Evolutionary conservation across 768 basidiomycete genomes (phyloP), one percentile per base, ranked within the genome.

Genomic region (Gymnopilus dilepis): DNA sequence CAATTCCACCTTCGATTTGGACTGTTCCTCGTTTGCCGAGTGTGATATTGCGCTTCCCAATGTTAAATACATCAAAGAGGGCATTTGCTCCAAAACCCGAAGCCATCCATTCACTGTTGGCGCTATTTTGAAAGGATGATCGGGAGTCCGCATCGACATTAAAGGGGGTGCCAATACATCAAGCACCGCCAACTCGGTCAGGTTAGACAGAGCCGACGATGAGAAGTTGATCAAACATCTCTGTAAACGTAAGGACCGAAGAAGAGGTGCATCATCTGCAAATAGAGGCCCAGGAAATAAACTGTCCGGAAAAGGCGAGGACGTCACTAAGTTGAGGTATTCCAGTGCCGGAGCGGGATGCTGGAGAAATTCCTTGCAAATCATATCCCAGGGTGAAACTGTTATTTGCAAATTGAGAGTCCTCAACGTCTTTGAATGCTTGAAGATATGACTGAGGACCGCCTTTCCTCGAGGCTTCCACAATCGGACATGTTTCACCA

Each of bases 161-260:
- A 67, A 54, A n/a, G 31, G 34, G 0, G 65, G 64, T 8, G 65
- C 22, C 19, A 68, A 26, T 26, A 72, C 66, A 30, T 67, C 67
- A 24, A 43, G 50, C 17, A 72, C 65, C 6, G 69, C 67, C 24
- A 72, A 38, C 31, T 67, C 65, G 21, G 71, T 72, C 42, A 72
- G 54, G 24, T 72, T 67, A 26, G 54, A 51, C n/a, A 72, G 67
- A 4, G 56, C 64, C 6, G 55, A 26, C 2, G 69, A 69, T 4
- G 68, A 65, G 48, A 70, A 69, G 31, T 70, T 61, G 34, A 69
- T 45, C 24, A 72, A 64, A 58, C 71, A 72, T 50, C 67, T 65
- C 31, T 69, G 67, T 21, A 72, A 56, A 38, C 67, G 69, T 19
- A 71, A 47, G 37, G 53, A 52, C 34, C 65, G 61, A 38, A 72